phyloP scores from a whole-genome alignment of 371 early-diverging fungal genomes.

The Circinella umbellata region DNA sequence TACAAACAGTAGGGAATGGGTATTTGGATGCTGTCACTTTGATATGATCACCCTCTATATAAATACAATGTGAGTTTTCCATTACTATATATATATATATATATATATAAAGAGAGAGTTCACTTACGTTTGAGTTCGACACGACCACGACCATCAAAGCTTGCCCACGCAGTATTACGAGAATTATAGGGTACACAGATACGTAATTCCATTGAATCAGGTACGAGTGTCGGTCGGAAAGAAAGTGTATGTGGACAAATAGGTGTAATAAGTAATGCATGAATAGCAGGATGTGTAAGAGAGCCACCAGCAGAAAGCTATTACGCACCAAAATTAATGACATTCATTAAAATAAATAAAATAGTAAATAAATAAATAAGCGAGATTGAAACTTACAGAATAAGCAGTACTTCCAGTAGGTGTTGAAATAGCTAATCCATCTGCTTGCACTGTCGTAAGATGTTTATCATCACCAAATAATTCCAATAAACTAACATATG shows the following conservation, averaged over 20 bases:
- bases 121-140: conserved; percentile 77
- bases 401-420: conserved; percentile 97
- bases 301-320: conserved; percentile 91
- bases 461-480: conserved; percentile 87
- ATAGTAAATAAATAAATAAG: background rate
- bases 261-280: conserved; percentile 89
- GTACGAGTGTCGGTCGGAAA: conserved; percentile 94
- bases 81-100: background rate
- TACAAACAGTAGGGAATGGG: conserved; percentile 87
- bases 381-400: conserved; percentile 55
- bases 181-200: conserved; percentile 75
- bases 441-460: conserved; percentile 85
- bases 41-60: conserved; percentile 87
- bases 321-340: too few relatives aligned
- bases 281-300: conserved; percentile 91
- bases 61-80: background rate
- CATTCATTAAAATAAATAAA: conserved; percentile 8
- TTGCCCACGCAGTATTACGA: conserved; percentile 75
- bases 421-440: conserved; percentile 90
- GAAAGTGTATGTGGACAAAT: conserved; percentile 94
- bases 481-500: conserved; percentile 88
- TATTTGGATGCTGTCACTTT: conserved; percentile 82
- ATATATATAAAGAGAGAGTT: background rate
- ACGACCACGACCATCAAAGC: conserved; percentile 91
- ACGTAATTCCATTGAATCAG: conserved; percentile 82